Evolutionary conservation across 2,329 filamentous ascomycete genomes (phyloP), one percentile per base, ranked within the genome.

Genomic region (Lasiodiplodia citricola): DNA sequence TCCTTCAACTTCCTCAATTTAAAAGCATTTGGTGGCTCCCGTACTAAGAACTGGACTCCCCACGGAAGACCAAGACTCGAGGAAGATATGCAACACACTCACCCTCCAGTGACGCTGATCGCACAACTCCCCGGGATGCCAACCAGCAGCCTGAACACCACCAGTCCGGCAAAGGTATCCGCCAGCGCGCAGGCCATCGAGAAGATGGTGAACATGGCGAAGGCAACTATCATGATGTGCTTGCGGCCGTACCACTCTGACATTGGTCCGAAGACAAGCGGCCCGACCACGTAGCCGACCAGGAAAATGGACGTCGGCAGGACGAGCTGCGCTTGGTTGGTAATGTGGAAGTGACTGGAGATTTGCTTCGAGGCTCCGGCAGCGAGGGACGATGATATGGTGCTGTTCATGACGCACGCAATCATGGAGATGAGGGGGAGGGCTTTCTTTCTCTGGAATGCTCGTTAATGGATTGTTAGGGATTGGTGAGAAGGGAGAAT

Each of bases 401-500:
- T 92, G 31, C 86, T 88, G 76, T 92, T 92, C 75, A 91, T 82
- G 54, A 92, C 88, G 66, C 86, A 83, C 71, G 86, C 75, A 79
- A 88, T 87, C 1, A 85, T 85, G 0, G 86, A 83, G 31, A 87
- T 74, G 2, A 90, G 74, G 6, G 91, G 83, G 47, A 81, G 79
- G 1, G 79, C 71, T 74, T 91, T 92, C 73, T 83, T 87, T 62
- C 72, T 72, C 85, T 89, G 70, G n/a, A 31, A 10, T 10, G 23
- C 28, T n/a, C 62, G n/a, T 63, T 25, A 28, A 16, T 52, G n/a
- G 38, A 13, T 51, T 38, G 23, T 23, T 14, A 3, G 18, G 37
- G 37, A 8, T 13, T 31, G 38, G 3, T 2, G 28, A 11, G 21
- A 25, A 56, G 25, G 56, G 16, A 65, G 50, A 38, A 8, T 10